phyloP scores from a whole-genome alignment of 2,329 filamentous ascomycete species.

The Helotiales sp. region DNA sequence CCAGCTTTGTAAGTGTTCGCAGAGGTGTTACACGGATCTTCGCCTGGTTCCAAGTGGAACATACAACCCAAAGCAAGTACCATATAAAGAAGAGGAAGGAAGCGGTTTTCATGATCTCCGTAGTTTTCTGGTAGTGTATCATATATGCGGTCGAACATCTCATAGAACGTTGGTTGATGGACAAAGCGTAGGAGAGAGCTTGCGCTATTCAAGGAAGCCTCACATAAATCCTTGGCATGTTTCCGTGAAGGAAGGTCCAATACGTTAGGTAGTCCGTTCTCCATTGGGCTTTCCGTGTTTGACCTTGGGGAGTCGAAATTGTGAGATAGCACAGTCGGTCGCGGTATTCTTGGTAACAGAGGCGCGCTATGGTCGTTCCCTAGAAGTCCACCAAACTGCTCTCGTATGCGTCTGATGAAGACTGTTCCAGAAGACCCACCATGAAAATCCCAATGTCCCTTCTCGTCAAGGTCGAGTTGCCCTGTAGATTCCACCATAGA shows the following conservation, averaged over 20 bases:
- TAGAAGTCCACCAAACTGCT: slow-evolving; percentile 79
- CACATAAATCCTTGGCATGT: slow-evolving; percentile 52
- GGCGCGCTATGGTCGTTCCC: slow-evolving; percentile 58
- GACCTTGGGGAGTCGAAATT: slow-evolving; percentile 34
- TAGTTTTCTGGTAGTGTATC: slow-evolving; percentile 63
- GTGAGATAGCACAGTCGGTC: slow-evolving; percentile 38
- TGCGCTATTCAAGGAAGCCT: slow-evolving; percentile 56
- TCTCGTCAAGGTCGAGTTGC: slow-evolving; percentile 86
- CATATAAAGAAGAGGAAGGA: slow-evolving; percentile 70
- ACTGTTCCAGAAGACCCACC: slow-evolving; percentile 89
- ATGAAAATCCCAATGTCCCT: slow-evolving; percentile 92
- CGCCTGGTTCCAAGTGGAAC: slow-evolving; percentile 60
- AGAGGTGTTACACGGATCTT: slow-evolving; percentile 45
- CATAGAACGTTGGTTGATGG: slow-evolving; percentile 79
- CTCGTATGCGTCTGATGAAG: slow-evolving; percentile 83
- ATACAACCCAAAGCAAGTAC: slow-evolving; percentile 73
- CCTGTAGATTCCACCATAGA: slow-evolving; percentile 96
- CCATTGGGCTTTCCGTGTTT: slow-evolving; percentile 32
- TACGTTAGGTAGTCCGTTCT: slow-evolving; percentile 31
- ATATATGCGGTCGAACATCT: slow-evolving; percentile 76
- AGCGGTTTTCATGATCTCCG: slow-evolving; percentile 64
- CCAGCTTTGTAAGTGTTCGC: slow-evolving; percentile 50
- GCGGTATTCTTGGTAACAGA: slow-evolving; percentile 54
- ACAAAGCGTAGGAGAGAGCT: slow-evolving; percentile 67
- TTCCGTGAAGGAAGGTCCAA: slow-evolving; percentile 70